Conservation (phyloP, 768 basidiomycete species). For the Boletellus emodensis region DNA sequence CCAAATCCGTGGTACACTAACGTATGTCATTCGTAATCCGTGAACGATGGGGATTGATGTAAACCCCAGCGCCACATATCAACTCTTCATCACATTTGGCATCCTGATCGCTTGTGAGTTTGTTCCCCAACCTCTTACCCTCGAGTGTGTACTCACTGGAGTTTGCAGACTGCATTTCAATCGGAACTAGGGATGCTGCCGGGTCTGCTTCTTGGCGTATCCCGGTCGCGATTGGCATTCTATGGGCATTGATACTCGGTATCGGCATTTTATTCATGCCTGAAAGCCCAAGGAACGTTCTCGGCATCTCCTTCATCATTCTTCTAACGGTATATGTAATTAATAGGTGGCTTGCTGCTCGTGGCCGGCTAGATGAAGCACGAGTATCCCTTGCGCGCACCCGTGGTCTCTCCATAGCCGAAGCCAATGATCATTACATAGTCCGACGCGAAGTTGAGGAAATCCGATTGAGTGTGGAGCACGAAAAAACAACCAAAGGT, state of each 20-base stretch:
- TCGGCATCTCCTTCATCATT: background rate
- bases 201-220: constrained; percentile 57
- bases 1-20: constrained; percentile 66
- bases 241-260: constrained; percentile 61
- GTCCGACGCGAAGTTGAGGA: constrained; percentile 50
- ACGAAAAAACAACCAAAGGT: constrained; percentile 42
- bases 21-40: constrained; percentile 20
- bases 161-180: constrained; percentile 54
- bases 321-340: background rate
- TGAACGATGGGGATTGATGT: background rate
- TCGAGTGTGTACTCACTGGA: background rate
- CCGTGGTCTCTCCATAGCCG: constrained; percentile 42
- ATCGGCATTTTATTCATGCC: constrained; percentile 68
- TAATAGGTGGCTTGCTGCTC: constrained; percentile 52
- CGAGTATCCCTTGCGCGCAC: constrained; percentile 43
- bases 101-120: constrained; percentile 60
- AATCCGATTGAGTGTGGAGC: constrained; percentile 48
- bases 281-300: constrained; percentile 49
- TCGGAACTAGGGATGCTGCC: constrained; percentile 52
- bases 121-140: background rate
- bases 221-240: constrained; percentile 55
- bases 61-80: constrained; percentile 42
- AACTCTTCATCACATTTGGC: constrained; percentile 67
- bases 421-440: constrained; percentile 39
- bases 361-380: constrained; percentile 47